A percentile compares a stretch with the other conserved stretches of the same genome.
These are phyloP conservation scores for Haplosporangium sp. DNA, from an alignment of 371 early-diverging fungal genomes.

Conservation along the genomic window DNA sequence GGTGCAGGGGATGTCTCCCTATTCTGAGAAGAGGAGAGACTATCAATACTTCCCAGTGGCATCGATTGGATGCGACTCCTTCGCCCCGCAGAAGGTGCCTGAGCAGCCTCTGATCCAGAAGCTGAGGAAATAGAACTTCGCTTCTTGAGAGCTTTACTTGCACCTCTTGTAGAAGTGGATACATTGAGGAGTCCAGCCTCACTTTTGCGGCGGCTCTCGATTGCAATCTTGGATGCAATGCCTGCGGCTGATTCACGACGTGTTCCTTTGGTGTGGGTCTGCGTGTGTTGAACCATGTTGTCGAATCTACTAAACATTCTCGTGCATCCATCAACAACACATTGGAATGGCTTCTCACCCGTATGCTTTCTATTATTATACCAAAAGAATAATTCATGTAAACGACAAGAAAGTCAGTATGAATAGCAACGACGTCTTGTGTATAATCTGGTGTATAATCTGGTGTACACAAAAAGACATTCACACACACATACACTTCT, in stretches of 20 bases:
- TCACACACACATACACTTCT: background rate
- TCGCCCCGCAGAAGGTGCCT: conserved; percentile 6
- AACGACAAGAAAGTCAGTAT: conserved; percentile 6
- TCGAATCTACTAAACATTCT: conserved; percentile 71
- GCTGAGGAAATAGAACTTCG: conserved; percentile 29
- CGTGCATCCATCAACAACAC: conserved; percentile 67
- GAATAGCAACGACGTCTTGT: conserved; percentile 5
- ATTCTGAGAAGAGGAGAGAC: background rate
- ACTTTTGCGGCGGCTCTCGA: conserved; percentile 52
- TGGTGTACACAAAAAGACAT: background rate
- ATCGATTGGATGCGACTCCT: conserved; percentile 34
- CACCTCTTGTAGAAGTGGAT: conserved; percentile 3
- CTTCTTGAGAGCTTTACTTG: conserved; percentile 14
- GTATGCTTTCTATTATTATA: conserved; percentile 63
- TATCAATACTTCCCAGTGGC: conserved; percentile 6
- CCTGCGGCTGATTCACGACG: conserved; percentile 26
- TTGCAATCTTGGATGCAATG: conserved; percentile 43
- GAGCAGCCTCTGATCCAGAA: conserved; percentile 14
- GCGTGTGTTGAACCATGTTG: conserved; percentile 75
- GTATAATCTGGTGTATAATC: conserved; percentile 2
- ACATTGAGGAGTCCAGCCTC: conserved; percentile 24
- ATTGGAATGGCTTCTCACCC: conserved; percentile 72
- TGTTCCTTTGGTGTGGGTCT: conserved; percentile 62
- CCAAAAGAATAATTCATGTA: background rate
- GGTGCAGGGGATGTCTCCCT: background rate